Conservation (phyloP, 495 filamentous ascomycete genomes). For the Talaromyces liani region DNA sequence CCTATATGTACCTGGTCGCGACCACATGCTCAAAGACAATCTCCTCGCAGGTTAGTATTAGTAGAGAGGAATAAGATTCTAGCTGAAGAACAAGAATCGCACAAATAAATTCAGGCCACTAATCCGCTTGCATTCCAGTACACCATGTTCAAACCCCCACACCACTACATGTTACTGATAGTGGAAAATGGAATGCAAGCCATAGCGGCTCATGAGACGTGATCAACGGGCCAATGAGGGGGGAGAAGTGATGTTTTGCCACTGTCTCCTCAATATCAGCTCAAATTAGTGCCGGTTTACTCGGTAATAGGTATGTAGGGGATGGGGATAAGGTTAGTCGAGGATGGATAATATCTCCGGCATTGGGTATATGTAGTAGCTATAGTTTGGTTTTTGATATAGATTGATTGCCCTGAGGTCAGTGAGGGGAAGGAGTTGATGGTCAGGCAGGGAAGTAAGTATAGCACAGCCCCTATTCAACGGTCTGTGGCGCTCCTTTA, state of each 20-base stretch:
- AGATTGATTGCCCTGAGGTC: too few relatives aligned
- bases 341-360: not conserved
- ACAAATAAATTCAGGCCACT: not conserved
- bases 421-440: not conserved
- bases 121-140: not conserved
- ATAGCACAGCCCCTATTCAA: not conserved
- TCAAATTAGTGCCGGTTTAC: not conserved
- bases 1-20: not conserved
- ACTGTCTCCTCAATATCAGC: not conserved
- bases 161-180: not conserved
- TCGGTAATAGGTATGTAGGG: too few relatives aligned
- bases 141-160: not conserved
- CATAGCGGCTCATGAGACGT: conserved; percentile 1
- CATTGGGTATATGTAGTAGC: not conserved
- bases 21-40: not conserved
- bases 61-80: not conserved
- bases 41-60: not conserved
- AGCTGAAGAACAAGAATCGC: not conserved
- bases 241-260: not conserved
- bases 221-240: not conserved
- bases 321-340: not conserved
- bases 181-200: not conserved
- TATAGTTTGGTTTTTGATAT: not conserved
- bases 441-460: too few relatives aligned
- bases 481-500: not conserved